These are phyloP conservation scores for Talaromyces rugulosus DNA, from an alignment of 2,329 filamentous ascomycete species.

Conservation along the genomic window DNA sequence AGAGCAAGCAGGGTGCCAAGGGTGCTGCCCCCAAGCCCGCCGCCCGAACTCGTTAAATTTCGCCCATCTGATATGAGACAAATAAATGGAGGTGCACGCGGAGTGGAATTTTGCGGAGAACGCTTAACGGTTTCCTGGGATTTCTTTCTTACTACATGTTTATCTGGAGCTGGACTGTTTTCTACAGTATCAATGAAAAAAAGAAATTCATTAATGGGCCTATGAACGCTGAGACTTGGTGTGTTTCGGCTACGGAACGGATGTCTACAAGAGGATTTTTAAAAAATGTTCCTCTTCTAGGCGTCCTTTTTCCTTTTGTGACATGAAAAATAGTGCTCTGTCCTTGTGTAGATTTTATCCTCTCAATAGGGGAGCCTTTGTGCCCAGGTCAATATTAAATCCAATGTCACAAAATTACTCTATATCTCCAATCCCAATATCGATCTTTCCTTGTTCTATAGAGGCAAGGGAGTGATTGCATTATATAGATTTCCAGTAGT, in stretches of 20 bases:
- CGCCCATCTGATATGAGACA: neutral
- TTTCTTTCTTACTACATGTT: conserved; percentile 10
- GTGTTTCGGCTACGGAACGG: neutral
- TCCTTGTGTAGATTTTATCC: neutral
- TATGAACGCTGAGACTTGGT: conserved; percentile 19
- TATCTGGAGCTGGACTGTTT: conserved; percentile 15
- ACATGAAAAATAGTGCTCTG: neutral
- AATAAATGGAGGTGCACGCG: conserved; percentile 17
- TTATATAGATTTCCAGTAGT: neutral
- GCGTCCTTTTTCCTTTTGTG: neutral
- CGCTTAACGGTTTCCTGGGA: conserved; percentile 5
- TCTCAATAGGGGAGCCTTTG: neutral
- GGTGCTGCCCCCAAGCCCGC: conserved; percentile 81
- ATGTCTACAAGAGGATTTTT: neutral
- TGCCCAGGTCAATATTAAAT: neutral
- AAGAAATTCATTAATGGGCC: conserved; percentile 16
- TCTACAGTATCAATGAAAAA: conserved; percentile 12
- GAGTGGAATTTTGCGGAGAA: conserved; percentile 16
- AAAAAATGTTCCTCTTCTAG: neutral
- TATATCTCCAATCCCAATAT: neutral
- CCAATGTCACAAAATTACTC: neutral
- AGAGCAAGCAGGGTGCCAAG: conserved; percentile 97
- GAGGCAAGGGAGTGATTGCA: neutral
- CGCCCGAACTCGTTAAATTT: conserved; percentile 75
- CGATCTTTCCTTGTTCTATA: neutral